Evolutionary conservation across 352 stramenopile species (phyloP).

Genomic region (Phytophthora palmivora): DNA sequence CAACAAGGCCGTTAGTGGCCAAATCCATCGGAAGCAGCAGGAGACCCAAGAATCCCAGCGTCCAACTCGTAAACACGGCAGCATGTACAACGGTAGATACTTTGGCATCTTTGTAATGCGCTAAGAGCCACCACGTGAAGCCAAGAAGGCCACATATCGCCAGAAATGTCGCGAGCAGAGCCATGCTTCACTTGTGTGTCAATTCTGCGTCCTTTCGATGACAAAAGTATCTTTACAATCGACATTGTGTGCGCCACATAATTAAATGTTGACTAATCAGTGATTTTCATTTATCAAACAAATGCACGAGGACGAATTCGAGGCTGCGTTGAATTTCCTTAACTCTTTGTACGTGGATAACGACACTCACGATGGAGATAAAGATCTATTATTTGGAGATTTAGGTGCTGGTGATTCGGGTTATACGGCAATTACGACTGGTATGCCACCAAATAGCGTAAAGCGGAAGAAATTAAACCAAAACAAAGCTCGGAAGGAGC

Average conservation of each 20-base stretch:
- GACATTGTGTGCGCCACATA: slow-evolving; percentile 1
- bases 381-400: background rate
- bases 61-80: slow-evolving; percentile 68
- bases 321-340: background rate
- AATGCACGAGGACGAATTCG: background rate
- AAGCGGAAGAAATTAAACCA: slow-evolving; percentile 10
- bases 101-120: slow-evolving; percentile 58
- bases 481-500: slow-evolving; percentile 32
- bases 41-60: slow-evolving; percentile 63
- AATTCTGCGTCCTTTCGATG: slow-evolving; percentile 21
- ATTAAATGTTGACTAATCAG: background rate
- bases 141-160: slow-evolving; percentile 54
- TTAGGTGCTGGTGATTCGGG: background rate
- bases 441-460: background rate
- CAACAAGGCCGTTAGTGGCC: slow-evolving; percentile 40
- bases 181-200: slow-evolving; percentile 39
- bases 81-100: slow-evolving; percentile 43
- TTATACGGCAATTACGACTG: background rate
- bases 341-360: background rate
- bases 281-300: too few species aligned
- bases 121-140: slow-evolving; percentile 71
- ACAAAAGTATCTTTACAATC: slow-evolving; percentile 9
- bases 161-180: slow-evolving; percentile 47
- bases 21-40: slow-evolving; percentile 74
- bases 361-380: background rate